Evolutionary conservation across 805 yeast species (phyloP), one percentile per base, ranked within the genome.

Genomic region (Candida nemodendra): DNA sequence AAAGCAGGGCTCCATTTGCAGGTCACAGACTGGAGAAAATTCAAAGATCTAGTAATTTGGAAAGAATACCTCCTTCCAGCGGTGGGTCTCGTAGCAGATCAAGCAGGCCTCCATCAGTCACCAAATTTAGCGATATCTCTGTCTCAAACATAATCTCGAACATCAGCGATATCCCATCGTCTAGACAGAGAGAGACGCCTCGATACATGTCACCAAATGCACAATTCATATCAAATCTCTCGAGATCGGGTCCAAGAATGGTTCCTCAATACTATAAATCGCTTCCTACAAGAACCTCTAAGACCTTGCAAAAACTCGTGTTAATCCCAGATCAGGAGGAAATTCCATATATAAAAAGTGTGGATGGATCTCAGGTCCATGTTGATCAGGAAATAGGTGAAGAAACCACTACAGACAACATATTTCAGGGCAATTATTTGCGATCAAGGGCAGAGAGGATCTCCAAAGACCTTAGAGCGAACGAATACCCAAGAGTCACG

Each of bases 151-250:
- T 90, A 13, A 67, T 90, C 4, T 78, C 87, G 15, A 83, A 83
- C 49, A 76, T 81, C 16, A 81, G 95, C 45, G 97, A 87, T 53
- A 86, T 90, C 11, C 97, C 98, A 0, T 84, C 95, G 3, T 95
- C 86, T 11, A 76, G 50, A 52, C 61, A 53, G 32, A 42, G 66
- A 32, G 61, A 54, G 27, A 34, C 48, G 7, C 61, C 65, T 3
- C 44, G 51, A 15, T 45, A 45, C 18, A 28, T 44, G 16, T 22
- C 45, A 5, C 36, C 48, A 11, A 31, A 38, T 18, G 34, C 48
- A 16, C 41, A 38, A 23, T 44, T 39, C 27, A 37, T 44, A 18
- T 23, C 48, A 2, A 37, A 45, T n/a, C 11, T 50, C 9, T 30
- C 52, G 7, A 45, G 49, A 26, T 47, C 44, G 17, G 57, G 51